Evolutionary conservation across 2,329 filamentous ascomycete species (phyloP), one percentile per base, ranked within the genome.

Genomic region (Calonectria pauciramosa): DNA sequence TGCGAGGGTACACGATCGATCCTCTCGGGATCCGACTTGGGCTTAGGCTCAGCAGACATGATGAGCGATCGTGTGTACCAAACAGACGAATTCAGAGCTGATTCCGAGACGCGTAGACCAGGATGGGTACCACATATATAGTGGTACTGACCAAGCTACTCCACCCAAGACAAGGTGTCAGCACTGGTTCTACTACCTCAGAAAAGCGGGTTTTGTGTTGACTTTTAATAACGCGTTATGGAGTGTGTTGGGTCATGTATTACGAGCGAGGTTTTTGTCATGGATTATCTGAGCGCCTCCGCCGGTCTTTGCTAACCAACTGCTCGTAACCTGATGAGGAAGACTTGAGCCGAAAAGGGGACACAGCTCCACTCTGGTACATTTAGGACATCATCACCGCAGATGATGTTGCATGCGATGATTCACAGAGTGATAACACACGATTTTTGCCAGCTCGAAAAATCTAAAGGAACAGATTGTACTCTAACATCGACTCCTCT

Each of bases 71-170:
- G 2, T 38, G 32, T 18, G 54, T 11, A 60, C 36, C 23, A 13
- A 38, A n/a, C n/a, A 38, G n/a, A 23, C 32, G 9, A 13, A 38
- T 38, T 34, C 34, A n/a, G 20, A 38, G 20, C 10, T 23, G 34
- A 14, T 38, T 60, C 32, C 14, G n/a, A n/a, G 18, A 9, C 20
- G 20, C 54, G 54, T 26, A 23, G n/a, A 36, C 20, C 36, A 23
- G 23, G 54, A 60, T 60, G n/a, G 34, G 32, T 38, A 38, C 54
- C 23, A 60, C 34, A 38, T 60, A 60, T 60, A 60, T 60, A 60
- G 32, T 23, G 1, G 34, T 38, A 18, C 34, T 16, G 14, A 23
- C 34, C 20, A 38, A 23, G 54, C 10, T 60, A 10, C 52, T 56
- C 52, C 52, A 56, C 54, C 14, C 54, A 10, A 5, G 32, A 60